phyloP scores from a whole-genome alignment of 2,329 filamentous ascomycete species.

The Epichloe uncinata region DNA sequence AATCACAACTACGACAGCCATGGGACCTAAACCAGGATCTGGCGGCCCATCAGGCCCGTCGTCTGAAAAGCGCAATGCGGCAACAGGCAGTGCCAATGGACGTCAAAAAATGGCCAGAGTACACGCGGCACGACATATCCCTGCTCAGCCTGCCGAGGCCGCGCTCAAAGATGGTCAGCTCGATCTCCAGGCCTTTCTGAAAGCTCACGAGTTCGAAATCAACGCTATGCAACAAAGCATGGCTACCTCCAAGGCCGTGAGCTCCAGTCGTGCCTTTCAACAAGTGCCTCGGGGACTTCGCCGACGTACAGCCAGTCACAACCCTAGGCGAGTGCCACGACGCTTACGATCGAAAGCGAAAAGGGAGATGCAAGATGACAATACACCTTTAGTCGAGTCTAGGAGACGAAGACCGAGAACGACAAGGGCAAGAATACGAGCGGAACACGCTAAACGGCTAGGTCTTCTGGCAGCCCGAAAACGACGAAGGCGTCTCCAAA shows the following conservation, averaged over 20 bases:
- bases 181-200: slow-evolving; percentile 72
- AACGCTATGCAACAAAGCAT: slow-evolving; percentile 73
- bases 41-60: slow-evolving; percentile 14
- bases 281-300: slow-evolving; percentile 75
- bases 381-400: slow-evolving; percentile 66
- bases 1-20: slow-evolving; percentile 5
- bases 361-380: slow-evolving; percentile 73
- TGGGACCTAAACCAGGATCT: slow-evolving; percentile 14
- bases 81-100: slow-evolving; percentile 6
- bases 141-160: slow-evolving; percentile 35
- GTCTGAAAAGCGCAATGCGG: slow-evolving; percentile 16
- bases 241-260: slow-evolving; percentile 50
- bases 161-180: slow-evolving; percentile 61
- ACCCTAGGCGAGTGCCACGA: slow-evolving; percentile 78
- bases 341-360: slow-evolving; percentile 57
- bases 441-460: slow-evolving; percentile 63
- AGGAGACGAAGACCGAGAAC: slow-evolving; percentile 48
- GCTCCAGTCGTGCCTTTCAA: slow-evolving; percentile 70
- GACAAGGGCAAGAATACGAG: slow-evolving; percentile 47
- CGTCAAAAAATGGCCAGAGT: slow-evolving; percentile 33
- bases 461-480: slow-evolving; percentile 48
- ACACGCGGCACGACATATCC: slow-evolving; percentile 34
- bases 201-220: slow-evolving; percentile 81
- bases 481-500: slow-evolving; percentile 27
- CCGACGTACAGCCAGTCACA: slow-evolving; percentile 84